A percentile compares a stretch with the other conserved stretches of the same genome.
These are phyloP conservation scores for Galerina sulciceps DNA, from an alignment of 768 basidiomycete species.

Conservation along the genomic window DNA sequence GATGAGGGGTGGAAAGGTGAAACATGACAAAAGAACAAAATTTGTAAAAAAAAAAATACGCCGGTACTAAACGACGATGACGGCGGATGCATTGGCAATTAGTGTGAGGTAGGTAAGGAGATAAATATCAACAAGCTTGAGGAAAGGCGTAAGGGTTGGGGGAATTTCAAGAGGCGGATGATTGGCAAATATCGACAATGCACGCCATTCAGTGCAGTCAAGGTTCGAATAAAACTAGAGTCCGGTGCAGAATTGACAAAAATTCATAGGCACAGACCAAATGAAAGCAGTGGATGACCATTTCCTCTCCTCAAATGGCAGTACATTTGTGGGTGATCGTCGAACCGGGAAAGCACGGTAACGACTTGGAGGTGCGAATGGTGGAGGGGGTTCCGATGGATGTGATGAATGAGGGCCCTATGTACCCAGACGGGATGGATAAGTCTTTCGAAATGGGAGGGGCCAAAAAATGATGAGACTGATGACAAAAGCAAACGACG, in stretches of 20 bases:
- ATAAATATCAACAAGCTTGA: conserved; percentile 35
- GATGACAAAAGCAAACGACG: conserved; percentile 27
- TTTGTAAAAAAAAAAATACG: conserved; percentile 19
- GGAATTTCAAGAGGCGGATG: conserved; percentile 20
- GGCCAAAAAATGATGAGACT: conserved; percentile 20
- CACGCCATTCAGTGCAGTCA: conserved; percentile 18
- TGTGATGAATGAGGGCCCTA: conserved; percentile 7
- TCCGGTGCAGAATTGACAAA: conserved; percentile 19
- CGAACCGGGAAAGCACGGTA: conserved; percentile 27
- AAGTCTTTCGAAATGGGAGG: conserved; percentile 51
- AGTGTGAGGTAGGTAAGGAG: conserved; percentile 33
- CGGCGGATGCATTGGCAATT: conserved; percentile 29
- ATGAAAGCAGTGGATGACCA: neutral
- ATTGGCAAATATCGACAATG: conserved; percentile 18
- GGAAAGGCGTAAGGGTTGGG: conserved; percentile 9
- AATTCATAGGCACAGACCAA: conserved; percentile 10
- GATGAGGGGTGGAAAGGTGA: conserved; percentile 25
- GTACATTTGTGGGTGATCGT: conserved; percentile 11
- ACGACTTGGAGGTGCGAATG: conserved; percentile 13
- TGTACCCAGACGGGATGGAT: conserved; percentile 64
- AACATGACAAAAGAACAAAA: conserved; percentile 38
- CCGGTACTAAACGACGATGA: conserved; percentile 18
- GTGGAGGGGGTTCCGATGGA: conserved; percentile 10
- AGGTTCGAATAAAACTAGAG: conserved; percentile 23
- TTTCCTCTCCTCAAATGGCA: conserved; percentile 7